Base-by-base conservation (phyloP, 352 stramenopile genomes). In the Phytophthora foliorum region DNA sequence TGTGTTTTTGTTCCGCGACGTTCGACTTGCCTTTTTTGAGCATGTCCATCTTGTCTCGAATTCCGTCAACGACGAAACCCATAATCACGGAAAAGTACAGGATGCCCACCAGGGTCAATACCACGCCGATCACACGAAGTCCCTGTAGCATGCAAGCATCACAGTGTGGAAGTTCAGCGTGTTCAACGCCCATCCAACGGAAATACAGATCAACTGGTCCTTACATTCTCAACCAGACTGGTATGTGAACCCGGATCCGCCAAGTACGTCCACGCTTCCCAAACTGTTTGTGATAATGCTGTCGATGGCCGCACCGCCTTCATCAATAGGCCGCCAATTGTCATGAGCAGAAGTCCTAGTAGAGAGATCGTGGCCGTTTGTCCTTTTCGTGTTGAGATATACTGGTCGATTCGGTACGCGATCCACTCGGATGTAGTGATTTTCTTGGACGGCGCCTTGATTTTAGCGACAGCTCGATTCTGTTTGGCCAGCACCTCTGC, bases 11-110 rank as follows among this genome's bases (percentile, higher is more conserved):
- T 59, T 97, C 91, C 1, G 92, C 86, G 2, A 97, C 82, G 41
- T 88, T 82, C 17, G 78, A 92, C 29, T 92, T 92, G 17, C 91
- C 91, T 74, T 95, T 94, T 58, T 97, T 97, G 4, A 97, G 59
- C 39, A 81, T 91, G 53, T 97, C 89, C 71, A 97, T 93, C 59
- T 95, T 93, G 6, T 87, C 89, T 19, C 82, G 86, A 78, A 97
- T 96, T 11, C 73, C 83, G 41, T 97, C 90, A 13, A 94, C 89
- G 4, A 97, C 87, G 32, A 97, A 97, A 27, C 90, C 91, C 78
- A 97, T 93, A 58, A 97, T 95, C 13, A 97, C 86, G 17, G 89
- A 93, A 55, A 97, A 96, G 61, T 96, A 93, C 16, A 97, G 59
- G 52, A 96, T 90, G 13, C 88, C 86, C 32, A 86, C 41, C 7